Conservation (phyloP, 208 protist genomes). For the Wallacemonas collosoma region DNA sequence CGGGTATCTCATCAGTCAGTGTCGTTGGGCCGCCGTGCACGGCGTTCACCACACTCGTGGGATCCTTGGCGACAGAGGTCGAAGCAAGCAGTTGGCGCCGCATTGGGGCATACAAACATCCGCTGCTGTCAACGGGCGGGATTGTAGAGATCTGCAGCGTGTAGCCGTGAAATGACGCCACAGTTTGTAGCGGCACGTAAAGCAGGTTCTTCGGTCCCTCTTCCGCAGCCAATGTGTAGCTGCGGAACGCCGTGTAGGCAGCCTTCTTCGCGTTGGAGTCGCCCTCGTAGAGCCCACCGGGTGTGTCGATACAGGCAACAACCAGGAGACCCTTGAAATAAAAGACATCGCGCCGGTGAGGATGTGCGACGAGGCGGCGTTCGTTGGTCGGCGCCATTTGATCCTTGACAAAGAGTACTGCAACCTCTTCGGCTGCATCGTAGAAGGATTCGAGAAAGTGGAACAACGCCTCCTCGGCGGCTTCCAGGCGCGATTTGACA, state of each 20-base stretch:
- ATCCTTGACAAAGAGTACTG: conserved; percentile 17
- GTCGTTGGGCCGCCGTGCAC: not conserved
- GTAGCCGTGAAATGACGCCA: conserved; percentile 65
- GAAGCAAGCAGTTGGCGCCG: not conserved
- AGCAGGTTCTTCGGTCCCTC: conserved; percentile 55
- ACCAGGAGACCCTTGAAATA: conserved; percentile 49
- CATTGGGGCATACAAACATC: conserved; percentile 29
- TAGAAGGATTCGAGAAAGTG: conserved; percentile 5
- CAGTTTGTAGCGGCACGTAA: conserved; percentile 46
- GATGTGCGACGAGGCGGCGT: not conserved
- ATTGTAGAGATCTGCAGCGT: conserved; percentile 55
- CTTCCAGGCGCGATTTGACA: not conserved
- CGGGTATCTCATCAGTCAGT: conserved; percentile 6
- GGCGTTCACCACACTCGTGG: no score
- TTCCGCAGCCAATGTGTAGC: conserved; percentile 37
- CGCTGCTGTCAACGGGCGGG: conserved; percentile 33
- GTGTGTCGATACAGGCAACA: conserved; percentile 51
- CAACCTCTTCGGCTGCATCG: conserved; percentile 8
- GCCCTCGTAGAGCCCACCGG: conserved; percentile 42
- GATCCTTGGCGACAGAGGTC: not conserved
- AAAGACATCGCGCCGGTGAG: conserved; percentile 4
- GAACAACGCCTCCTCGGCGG: not conserved
- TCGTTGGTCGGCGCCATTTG: conserved; percentile 5
- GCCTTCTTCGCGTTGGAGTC: conserved; percentile 43
- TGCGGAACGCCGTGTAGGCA: conserved; percentile 33